phyloP scores from a whole-genome alignment of 352 stramenopile species.

The Globisporangium middletonii region DNA sequence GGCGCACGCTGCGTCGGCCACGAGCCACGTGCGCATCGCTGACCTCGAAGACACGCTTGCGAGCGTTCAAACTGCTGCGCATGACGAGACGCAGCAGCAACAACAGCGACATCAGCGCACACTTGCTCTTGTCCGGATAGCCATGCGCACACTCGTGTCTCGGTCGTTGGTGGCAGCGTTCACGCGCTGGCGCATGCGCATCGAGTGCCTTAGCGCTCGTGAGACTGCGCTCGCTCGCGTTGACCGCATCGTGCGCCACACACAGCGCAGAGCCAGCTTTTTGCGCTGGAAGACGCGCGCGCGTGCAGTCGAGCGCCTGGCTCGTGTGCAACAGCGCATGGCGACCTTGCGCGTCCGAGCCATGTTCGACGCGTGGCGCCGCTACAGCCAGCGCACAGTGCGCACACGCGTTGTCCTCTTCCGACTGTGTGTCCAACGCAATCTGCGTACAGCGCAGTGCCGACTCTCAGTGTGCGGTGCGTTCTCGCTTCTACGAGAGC shows the following conservation, averaged over 20 bases:
- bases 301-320: not conserved
- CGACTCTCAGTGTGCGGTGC: constrained; percentile 5
- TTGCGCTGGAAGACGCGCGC: constrained; percentile 22
- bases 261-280: constrained; percentile 16
- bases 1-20: too few species aligned
- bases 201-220: constrained; percentile 1
- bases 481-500: constrained; percentile 3
- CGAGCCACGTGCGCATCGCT: not conserved
- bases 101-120: not conserved
- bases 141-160: not conserved
- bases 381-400: not conserved
- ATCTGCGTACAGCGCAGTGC: not conserved
- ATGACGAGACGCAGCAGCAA: not conserved
- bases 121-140: not conserved
- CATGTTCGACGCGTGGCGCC: constrained; percentile 3
- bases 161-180: constrained; percentile 13
- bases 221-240: constrained; percentile 11
- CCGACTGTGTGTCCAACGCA: constrained; percentile 1
- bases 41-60: constrained; percentile 1
- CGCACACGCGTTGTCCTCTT: constrained; percentile 3
- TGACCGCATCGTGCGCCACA: constrained; percentile 13
- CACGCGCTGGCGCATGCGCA: constrained; percentile 18
- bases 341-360: not conserved
- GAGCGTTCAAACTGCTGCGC: not conserved
- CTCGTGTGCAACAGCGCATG: constrained; percentile 4